Conservation (phyloP, 73 alveolate genomes). For the Effrenium voratum region DNA sequence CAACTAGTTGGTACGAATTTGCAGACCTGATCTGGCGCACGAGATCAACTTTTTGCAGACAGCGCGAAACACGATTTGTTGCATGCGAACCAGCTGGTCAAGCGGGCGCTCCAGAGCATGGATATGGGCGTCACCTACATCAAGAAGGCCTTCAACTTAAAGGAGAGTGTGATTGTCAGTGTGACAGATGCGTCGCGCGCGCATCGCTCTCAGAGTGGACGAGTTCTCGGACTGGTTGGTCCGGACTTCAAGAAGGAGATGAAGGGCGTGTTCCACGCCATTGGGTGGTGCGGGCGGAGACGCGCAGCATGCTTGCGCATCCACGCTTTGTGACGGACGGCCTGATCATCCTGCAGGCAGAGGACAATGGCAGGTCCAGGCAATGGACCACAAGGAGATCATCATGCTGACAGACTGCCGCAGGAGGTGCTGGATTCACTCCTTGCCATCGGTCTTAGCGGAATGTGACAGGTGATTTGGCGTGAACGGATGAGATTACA, state of each 20-base stretch:
- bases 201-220: neutral
- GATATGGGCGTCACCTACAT: neutral
- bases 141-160: neutral
- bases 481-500: too few relatives aligned
- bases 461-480: too few relatives aligned
- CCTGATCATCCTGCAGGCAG: too few relatives aligned
- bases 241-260: neutral
- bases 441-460: too few relatives aligned
- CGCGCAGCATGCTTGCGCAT: too few relatives aligned
- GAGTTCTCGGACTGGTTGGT: neutral
- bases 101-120: neutral
- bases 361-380: too few relatives aligned
- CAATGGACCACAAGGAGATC: too few relatives aligned
- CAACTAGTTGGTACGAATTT: neutral
- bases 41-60: neutral
- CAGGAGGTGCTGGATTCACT: too few relatives aligned
- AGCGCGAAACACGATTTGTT: neutral
- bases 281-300: too few relatives aligned
- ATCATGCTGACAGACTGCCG: too few relatives aligned
- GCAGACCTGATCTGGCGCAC: neutral
- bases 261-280: neutral
- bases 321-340: too few relatives aligned
- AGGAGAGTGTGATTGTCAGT: neutral
- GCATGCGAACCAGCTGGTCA: neutral
- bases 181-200: neutral